Evolutionary conservation across 2,329 filamentous ascomycete species (phyloP).

Genomic region (Fusarium paranaense): DNA sequence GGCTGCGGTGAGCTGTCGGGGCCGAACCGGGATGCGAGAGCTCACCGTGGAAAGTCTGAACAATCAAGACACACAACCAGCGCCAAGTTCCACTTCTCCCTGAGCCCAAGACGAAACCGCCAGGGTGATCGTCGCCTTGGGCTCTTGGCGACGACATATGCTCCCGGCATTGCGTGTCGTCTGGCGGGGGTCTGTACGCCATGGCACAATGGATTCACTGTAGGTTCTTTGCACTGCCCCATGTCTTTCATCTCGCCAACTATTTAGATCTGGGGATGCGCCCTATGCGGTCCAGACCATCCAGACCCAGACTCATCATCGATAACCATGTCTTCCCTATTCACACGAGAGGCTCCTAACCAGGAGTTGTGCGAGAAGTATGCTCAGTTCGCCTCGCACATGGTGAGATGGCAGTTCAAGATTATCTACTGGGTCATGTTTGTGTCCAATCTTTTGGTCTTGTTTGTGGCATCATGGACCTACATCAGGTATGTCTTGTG

Average conservation of each 20-base stretch:
- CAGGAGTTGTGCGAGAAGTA: constrained; percentile 52
- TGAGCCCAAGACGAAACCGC: constrained; percentile 18
- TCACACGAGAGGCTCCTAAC: constrained; percentile 26
- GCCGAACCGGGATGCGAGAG: constrained; percentile 9
- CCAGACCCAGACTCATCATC: background rate
- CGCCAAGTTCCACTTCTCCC: constrained; percentile 11
- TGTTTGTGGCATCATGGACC: constrained; percentile 58
- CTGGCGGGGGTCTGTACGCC: constrained; percentile 33
- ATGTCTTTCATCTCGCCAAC: constrained; percentile 1
- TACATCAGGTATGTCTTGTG: constrained; percentile 52
- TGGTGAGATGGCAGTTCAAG: constrained; percentile 57
- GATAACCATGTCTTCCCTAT: constrained; percentile 35
- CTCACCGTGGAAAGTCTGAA: background rate
- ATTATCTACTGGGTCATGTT: constrained; percentile 62
- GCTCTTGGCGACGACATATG: constrained; percentile 40
- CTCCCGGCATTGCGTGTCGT: constrained; percentile 41
- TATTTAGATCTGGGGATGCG: constrained; percentile 31
- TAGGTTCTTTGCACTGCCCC: constrained; percentile 2
- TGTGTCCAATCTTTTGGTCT: constrained; percentile 55
- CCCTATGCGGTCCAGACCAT: background rate
- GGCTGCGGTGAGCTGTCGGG: constrained; percentile 17
- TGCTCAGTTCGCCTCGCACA: constrained; percentile 57
- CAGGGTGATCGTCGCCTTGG: constrained; percentile 41
- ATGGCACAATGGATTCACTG: constrained; percentile 19
- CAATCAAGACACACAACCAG: constrained; percentile 3